Base-by-base conservation (phyloP, 2,329 filamentous ascomycete species). In the Grosmannia penicillata region DNA sequence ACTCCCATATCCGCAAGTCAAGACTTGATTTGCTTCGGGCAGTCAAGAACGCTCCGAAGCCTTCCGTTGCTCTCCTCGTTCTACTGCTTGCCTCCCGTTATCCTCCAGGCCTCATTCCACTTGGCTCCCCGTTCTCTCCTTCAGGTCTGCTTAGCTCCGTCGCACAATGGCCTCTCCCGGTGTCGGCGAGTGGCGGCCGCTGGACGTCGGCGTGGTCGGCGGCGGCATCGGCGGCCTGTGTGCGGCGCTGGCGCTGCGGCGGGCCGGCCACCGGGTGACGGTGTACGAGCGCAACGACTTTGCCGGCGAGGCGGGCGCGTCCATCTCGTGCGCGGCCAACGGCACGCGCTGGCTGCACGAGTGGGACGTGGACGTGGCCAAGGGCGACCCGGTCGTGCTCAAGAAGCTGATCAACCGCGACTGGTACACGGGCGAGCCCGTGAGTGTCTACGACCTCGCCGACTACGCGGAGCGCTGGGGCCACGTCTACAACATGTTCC, bases 311-410 rank as follows among this genome's bases (percentile, higher is more conserved):
- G 75, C 78, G 0, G 78, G 78, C 11, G 75, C 75, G 0, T 78
- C 75, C 0, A 66, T 80, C 0, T 76, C 70, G 0, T 81, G 76
- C 48, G 78, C 78, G 1, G 75, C 78, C 9, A 82, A 82, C 48
- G 78, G 77, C 8, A 78, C 76, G 1, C 65, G 73, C 33, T 82
- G 76, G 76, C 58, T 82, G 8, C 68, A 78, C 43, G 73, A 78
- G 52, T 82, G 78, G 78, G 61, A 60, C 0, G 73, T 82, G 1
- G 72, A 82, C 48, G 61, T 82, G 2, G 58, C 58, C 13, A 73
- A 72, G 48, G 78, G 76, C 8, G 70, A 79, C 41, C 75, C 75
- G 0, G 77, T 82, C 2, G 59, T 81, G 1, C 56, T 82, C 35
- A 65, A 64, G 54, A 75, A 75, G 49, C 63, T 82, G 37, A 81